Evolutionary conservation across 1,284 basidiomycete genomes (phyloP), one percentile per base, ranked within the genome.

Genomic region (Ustilago nuda): DNA sequence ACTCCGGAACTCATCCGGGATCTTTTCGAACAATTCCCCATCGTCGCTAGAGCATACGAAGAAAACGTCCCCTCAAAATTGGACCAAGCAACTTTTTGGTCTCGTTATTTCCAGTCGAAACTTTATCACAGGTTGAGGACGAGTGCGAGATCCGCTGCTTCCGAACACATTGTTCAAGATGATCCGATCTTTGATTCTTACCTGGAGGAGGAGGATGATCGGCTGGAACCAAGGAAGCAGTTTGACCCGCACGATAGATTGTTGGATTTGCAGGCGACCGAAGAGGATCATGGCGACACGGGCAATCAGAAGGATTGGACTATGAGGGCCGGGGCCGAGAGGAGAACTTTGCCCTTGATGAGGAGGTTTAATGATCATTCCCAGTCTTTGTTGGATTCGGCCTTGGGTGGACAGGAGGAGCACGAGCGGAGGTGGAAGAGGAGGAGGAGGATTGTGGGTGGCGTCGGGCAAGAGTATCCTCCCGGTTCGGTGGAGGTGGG

Each of bases 291-390:
- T 78, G 92, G 89, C 46, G 93, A 95, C 92, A 92, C 92, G 2
- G 93, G 94, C 5, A 96, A 94, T 77, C 89, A 91, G 70, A 91
- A 90, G 84, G 97, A 99, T 83, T 87, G 93, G 52, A 98, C 97
- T 0, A 99, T 99, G 97, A 93, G 94, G 83, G 91, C 95, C 5
- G 97, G 97, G 8, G 90, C 92, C 78, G 93, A 97, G 85, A 89
- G 92, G 56, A 92, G 91, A 27, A 92, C 93, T 19, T 87, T 99
- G 43, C 97, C 97, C 0, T 89, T 99, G 37, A 98, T 99, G 80
- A 90, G 97, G 48, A 92, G 96, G 80, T 99, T 99, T 88, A 99
- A 99, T 83, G 94, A 98, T 82, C 97, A 99, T 86, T 96, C 94
- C 0, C 93, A 95, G 80, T 89, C 94, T 74, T 87, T 98, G 15